These are phyloP conservation scores for Scortechinia acanthostroma DNA, from an alignment of 2,329 filamentous ascomycete species.

Conservation along the genomic window DNA sequence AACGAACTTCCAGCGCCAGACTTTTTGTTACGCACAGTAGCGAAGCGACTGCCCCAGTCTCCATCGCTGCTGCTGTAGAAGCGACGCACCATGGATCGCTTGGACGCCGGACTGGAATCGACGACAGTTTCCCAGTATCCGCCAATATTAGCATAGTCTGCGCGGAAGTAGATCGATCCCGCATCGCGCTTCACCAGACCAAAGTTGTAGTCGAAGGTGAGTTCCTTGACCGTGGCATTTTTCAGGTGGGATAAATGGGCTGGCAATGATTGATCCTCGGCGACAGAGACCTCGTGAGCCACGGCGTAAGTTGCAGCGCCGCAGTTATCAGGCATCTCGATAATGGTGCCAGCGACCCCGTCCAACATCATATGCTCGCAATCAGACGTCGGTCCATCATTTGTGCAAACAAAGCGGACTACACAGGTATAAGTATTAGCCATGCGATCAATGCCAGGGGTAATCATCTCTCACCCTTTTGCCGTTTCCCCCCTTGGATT, in stretches of 20 bases:
- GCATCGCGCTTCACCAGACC: constrained; percentile 17
- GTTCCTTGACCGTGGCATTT: constrained; percentile 14
- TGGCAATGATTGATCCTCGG: constrained; percentile 10
- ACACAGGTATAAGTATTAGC: no score
- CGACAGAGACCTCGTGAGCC: constrained; percentile 15
- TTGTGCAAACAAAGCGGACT: no score
- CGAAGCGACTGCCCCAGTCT: no score
- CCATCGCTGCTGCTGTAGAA: no score
- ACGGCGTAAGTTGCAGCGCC: constrained; percentile 29
- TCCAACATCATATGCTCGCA: no score
- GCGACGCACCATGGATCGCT: no score
- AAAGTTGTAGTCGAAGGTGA: constrained; percentile 31
- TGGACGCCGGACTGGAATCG: no score
- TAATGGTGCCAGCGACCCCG: constrained; percentile 24
- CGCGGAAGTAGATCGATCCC: constrained; percentile 20
- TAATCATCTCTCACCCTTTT: no score
- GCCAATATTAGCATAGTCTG: constrained; percentile 27
- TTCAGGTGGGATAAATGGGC: constrained; percentile 8
- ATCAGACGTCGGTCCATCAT: constrained; percentile 13
- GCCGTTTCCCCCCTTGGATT: no score
- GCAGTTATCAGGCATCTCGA: constrained; percentile 29
- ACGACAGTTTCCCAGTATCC: constrained; percentile 26
- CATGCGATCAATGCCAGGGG: no score
- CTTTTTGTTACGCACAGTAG: no score
- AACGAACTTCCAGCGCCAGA: no score